Base-by-base conservation (phyloP, 495 filamentous ascomycete species). In the Bombardia bombarda region DNA sequence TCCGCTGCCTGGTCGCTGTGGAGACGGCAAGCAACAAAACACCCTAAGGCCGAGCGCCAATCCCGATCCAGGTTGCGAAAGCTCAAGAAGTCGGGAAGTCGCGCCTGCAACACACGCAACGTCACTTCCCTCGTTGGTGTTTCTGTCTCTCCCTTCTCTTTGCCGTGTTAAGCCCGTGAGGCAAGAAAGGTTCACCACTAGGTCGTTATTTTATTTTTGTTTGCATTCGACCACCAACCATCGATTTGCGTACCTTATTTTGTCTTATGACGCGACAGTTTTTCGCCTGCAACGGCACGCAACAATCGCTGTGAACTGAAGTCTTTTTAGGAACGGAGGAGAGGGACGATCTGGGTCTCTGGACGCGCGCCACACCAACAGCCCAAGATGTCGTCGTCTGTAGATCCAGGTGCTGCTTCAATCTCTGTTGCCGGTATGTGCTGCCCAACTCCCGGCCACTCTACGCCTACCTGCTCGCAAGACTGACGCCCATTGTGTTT, bases 361-460 rank as follows among this genome's bases (percentile, higher is more conserved):
- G n/a, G n/a, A n/a, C n/a, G n/a, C n/a, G n/a, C n/a, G n/a, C n/a
- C n/a, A n/a, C n/a, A n/a, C n/a, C n/a, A n/a, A n/a, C n/a, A n/a
- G n/a, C n/a, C n/a, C 19, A 20, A 36, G 22, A 39, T 48, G 14
- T 60, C 60, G 58, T 49, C 58, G 47, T 20, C 36, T 13, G 19
- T 43, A 22, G 49, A 69, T 42, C 60, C 67, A 8, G 63, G 63
- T 38, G 66, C 67, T 22, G 67, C 67, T 22, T 70, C 61, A 1
- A 65, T 95, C 57, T 80, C 78, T 25, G 81, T 85, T 49, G 72
- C 79, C 44, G 72, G 74, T 77, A 64, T 21, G 67, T 20, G 2
- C 33, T 32, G 16, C 7, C 23, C 23, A 14, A 2, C 18, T 6
- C 17, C 17, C 34, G 21, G 38, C 22, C 40, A n/a, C 31, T 13